A percentile compares a stretch with the other conserved stretches of the same genome.
phyloP scores from a whole-genome alignment of 2,329 filamentous ascomycete genomes.

The Aspergillus fijiensis region DNA sequence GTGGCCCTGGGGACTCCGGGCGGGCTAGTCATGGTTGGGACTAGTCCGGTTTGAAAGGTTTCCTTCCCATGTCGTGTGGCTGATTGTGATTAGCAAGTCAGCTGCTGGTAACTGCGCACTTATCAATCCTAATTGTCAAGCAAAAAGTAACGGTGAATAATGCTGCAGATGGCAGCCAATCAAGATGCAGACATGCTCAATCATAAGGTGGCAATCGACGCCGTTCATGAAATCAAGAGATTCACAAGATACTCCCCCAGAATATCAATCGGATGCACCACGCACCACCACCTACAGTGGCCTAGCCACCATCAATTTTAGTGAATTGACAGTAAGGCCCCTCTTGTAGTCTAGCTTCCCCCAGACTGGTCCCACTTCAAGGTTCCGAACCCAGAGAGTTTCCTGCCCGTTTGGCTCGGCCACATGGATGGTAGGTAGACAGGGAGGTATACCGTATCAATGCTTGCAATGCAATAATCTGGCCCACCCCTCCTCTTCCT shows the following conservation, averaged over 20 bases:
- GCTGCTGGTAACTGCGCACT: background rate
- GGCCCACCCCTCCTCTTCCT: background rate
- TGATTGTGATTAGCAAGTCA: background rate
- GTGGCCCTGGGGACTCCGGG: background rate
- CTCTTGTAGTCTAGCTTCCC: background rate
- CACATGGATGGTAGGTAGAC: background rate
- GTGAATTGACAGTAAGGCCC: too few relatives aligned
- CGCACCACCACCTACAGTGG: background rate
- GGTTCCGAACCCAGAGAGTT: background rate
- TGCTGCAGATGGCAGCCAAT: conserved; percentile 1
- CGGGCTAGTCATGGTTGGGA: background rate
- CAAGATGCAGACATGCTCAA: background rate
- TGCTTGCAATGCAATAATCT: background rate
- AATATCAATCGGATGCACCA: background rate
- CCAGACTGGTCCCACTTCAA: background rate
- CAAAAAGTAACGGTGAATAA: conserved; percentile 8
- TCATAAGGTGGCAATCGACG: conserved; percentile 2
- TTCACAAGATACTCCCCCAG: background rate
- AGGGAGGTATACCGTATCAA: background rate
- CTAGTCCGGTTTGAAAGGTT: background rate
- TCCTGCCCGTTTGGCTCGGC: conserved; percentile 3
- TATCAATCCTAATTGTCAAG: conserved; percentile 1
- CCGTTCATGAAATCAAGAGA: background rate
- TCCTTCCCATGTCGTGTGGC: background rate
- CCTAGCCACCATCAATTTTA: too few relatives aligned